Base-by-base conservation (phyloP, 2,329 filamentous ascomycete genomes). In the Fusarium fracticaudum region DNA sequence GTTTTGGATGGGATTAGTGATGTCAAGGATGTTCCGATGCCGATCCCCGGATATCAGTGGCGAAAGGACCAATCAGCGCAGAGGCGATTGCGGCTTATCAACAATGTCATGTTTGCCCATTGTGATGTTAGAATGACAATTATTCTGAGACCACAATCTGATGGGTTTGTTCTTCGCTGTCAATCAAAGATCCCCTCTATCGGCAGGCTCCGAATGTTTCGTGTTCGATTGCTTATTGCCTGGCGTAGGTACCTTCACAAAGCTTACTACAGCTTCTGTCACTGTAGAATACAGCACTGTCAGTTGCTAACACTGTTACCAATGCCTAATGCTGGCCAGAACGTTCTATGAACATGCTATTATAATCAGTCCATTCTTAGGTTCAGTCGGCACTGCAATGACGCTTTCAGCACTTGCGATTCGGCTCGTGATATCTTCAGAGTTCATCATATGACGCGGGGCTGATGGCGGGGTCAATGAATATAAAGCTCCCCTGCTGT, bases 21-120 rank as follows among this genome's bases (percentile, higher is more conserved):
- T 78, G 77, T 73, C 76, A 78, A 76, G 72, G 67, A 73, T 73
- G 61, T 65, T 75, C 65, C 72, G 72, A 60, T 50, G 70, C 66
- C 75, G 61, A 57, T 71, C 58, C 64, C 64, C 72, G 72, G 53
- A 50, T 55, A 61, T 54, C 26, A 57, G 75, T 73, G 72, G 76
- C 75, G 57, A 57, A 31, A 10, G 41, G 57, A 13, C 77, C 77
- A 78, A 78, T 78, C 47, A 77, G 31, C 44, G 31, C 38, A 29
- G 55, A 67, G 54, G 48, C 59, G 73, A 71, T 78, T 75, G 53
- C 29, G 59, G 50, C 60, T 72, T 66, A 60, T 55, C 29, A 66
- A 48, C 29, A 29, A 7, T 37, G 29, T 35, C 40, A 20, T 38
- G 57, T 51, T 37, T 60, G 43, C 9, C 43, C 4, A 38, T 17